A percentile compares a stretch with the other conserved stretches of the same genome.
These are phyloP conservation scores for Teratosphaeria destructans DNA, from an alignment of 2,329 filamentous ascomycete genomes.

Conservation along the genomic window DNA sequence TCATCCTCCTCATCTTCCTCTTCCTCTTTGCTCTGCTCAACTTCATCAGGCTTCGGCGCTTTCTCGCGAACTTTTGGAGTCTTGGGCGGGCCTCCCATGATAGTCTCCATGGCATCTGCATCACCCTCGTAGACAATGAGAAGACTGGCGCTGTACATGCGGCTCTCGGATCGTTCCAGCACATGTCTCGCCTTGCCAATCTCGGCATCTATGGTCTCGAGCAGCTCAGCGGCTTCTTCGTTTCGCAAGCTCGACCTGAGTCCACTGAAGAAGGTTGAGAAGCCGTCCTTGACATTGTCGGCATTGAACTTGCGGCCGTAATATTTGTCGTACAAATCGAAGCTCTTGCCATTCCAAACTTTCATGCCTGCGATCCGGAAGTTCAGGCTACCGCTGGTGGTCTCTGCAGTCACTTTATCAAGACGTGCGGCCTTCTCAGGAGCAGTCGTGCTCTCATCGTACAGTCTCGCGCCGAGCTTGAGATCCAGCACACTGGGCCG, in stretches of 20 bases:
- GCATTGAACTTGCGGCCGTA: conserved; percentile 51
- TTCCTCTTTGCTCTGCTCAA: conserved; percentile 28
- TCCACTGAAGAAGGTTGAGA: conserved; percentile 45
- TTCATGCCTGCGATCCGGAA: conserved; percentile 59
- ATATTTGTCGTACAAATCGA: conserved; percentile 54
- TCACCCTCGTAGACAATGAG: conserved; percentile 59
- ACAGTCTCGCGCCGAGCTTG: conserved; percentile 78
- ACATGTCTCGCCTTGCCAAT: conserved; percentile 39
- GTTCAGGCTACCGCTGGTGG: conserved; percentile 50
- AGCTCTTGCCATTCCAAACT: conserved; percentile 41
- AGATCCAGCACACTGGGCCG: conserved; percentile 85
- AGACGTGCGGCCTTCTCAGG: conserved; percentile 48
- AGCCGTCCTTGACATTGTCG: conserved; percentile 46
- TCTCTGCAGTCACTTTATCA: conserved; percentile 48
- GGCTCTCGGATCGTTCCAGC: conserved; percentile 51
- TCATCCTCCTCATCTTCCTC: conserved; percentile 42
- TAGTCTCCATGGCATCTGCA: conserved; percentile 40
- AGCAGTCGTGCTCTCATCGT: conserved; percentile 58
- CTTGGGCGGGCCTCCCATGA: conserved; percentile 33
- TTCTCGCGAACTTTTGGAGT: conserved; percentile 19
- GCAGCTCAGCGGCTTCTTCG: conserved; percentile 28
- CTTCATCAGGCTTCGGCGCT: conserved; percentile 16
- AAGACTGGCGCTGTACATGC: conserved; percentile 58
- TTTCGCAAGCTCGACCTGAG: conserved; percentile 31
- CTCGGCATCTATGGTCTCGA: conserved; percentile 32